phyloP scores from a whole-genome alignment of 805 yeast genomes.

The Debaryomyces prosopidis region DNA sequence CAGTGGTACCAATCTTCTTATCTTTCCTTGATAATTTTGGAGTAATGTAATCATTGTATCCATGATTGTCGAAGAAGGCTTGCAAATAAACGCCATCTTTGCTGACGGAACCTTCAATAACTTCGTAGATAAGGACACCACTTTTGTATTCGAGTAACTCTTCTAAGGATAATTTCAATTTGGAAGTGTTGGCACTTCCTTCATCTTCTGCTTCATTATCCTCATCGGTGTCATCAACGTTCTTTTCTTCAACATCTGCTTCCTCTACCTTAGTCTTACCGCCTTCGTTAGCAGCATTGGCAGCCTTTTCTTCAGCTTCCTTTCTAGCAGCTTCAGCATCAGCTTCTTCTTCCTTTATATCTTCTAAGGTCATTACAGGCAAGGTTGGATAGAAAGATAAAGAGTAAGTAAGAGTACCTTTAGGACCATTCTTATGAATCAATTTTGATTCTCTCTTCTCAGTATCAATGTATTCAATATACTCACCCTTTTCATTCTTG shows the following conservation, averaged over 20 bases:
- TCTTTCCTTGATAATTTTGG: conserved; percentile 49
- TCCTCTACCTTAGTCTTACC: conserved; percentile 4
- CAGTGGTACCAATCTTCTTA: conserved; percentile 44
- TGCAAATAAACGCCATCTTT: conserved; percentile 67
- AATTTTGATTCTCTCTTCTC: conserved; percentile 61
- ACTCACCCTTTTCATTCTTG: conserved; percentile 63
- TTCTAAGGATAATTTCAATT: conserved; percentile 53
- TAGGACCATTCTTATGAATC: conserved; percentile 75
- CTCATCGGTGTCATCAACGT: conserved; percentile 27
- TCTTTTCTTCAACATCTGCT: conserved; percentile 16
- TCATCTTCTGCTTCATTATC: conserved; percentile 24
- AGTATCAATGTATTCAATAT: conserved; percentile 56
- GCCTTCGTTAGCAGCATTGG: conserved; percentile 10
- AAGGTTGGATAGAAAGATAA: conserved; percentile 82
- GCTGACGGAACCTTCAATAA: conserved; percentile 58
- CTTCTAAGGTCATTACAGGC: conserved; percentile 78
- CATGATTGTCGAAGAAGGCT: conserved; percentile 72
- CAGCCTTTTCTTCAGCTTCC: conserved; percentile 32
- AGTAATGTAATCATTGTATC: conserved; percentile 62
- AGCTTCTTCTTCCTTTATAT: conserved; percentile 56
- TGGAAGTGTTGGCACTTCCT: conserved; percentile 29
- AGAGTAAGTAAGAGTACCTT: conserved; percentile 74
- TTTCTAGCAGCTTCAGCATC: conserved; percentile 33
- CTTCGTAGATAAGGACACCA: conserved; percentile 74
- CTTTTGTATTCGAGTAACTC: conserved; percentile 59